Base-by-base conservation (phyloP, 1,139 yeast species). In the Kazachstania sp. region DNA sequence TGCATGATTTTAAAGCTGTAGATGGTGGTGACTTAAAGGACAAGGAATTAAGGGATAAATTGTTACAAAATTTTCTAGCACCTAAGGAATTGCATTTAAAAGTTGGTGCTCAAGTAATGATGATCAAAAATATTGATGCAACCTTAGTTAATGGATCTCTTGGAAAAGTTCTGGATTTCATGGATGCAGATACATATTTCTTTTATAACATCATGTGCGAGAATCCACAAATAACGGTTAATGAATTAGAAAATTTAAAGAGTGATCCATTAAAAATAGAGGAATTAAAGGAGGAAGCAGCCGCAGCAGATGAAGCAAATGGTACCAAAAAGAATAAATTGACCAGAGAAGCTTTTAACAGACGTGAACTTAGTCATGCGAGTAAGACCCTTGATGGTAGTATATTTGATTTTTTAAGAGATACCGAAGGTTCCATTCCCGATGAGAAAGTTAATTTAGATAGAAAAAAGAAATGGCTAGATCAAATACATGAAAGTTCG, bases 41-140 rank as follows among this genome's bases (percentile, higher is more conserved):
- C 45, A 71, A 70, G 12, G 73, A 69, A 30, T 59, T 70, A 30
- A 72, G 77, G 50, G 64, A 68, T 35, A 65, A 61, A 43, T 58
- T 78, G 42, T 65, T 86, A 37, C 72, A 74, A n/a, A 79, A 81
- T 55, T 81, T 87, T 53, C 71, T 92, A 62, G 94, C 95, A 2
- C 90, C 87, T 1, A 70, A 72, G 39, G 67, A 67, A 31, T 65
- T 92, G 20, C 71, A 71, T 12, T 69, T 92, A 55, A 90, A 88
- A 59, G 74, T 75, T 43, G 90, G 90, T 37, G 92, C 97, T 0
- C 98, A 92, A 67, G 98, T 92, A 0, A 94, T 92, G 98, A 82
- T 94, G 74, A 78, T 92, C 51, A 92, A 92, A 64, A 94, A 92
- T 63, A 74, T 86, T 49, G 97, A 90, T 63, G 87, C 81, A 26